phyloP scores from a whole-genome alignment of 75 land plant genomes.

The Adiantum capillusveneris region DNA sequence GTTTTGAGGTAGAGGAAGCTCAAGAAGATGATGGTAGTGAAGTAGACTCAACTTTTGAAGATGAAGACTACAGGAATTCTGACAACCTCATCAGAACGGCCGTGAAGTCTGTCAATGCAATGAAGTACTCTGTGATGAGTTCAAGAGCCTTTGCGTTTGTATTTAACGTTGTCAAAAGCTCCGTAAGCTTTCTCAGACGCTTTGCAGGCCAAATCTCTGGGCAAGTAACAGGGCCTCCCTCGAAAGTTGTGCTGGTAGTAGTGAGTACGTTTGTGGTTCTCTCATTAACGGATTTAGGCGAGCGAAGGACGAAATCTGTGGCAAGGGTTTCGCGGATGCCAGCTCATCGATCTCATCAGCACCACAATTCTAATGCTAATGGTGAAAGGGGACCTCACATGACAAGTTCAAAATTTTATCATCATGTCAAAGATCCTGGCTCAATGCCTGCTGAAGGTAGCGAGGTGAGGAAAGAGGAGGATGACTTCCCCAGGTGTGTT shows the following conservation, averaged over 20 bases:
- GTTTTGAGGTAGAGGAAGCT: constrained; percentile 9
- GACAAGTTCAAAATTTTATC: neutral
- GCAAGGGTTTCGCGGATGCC: constrained; percentile 1
- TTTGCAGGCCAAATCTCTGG: constrained; percentile 8
- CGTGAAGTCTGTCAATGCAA: constrained; percentile 17
- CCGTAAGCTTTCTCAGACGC: neutral
- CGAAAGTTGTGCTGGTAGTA: constrained; percentile 37
- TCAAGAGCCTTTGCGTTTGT: neutral
- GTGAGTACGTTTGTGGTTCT: constrained; percentile 40
- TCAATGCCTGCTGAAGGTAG: constrained; percentile 8
- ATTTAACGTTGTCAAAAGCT: constrained; percentile 2
- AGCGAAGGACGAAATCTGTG: constrained; percentile 2
- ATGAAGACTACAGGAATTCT: constrained; percentile 4
- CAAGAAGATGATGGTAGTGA: neutral
- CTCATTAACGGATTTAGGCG: constrained; percentile 18
- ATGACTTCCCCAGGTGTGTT: constrained; percentile 28
- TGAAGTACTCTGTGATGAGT: constrained; percentile 2
- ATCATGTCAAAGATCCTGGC: constrained; percentile 6
- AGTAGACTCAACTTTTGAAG: neutral
- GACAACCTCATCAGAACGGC: constrained; percentile 8
- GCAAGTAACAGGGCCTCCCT: constrained; percentile 15
- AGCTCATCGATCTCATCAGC: constrained; percentile 19
- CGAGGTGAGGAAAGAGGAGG: constrained; percentile 19
- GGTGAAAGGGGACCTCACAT: constrained; percentile 12
- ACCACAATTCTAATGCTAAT: neutral